Conservation (phyloP, 1,284 basidiomycete species). For the Tetrapyrgos nigripes region DNA sequence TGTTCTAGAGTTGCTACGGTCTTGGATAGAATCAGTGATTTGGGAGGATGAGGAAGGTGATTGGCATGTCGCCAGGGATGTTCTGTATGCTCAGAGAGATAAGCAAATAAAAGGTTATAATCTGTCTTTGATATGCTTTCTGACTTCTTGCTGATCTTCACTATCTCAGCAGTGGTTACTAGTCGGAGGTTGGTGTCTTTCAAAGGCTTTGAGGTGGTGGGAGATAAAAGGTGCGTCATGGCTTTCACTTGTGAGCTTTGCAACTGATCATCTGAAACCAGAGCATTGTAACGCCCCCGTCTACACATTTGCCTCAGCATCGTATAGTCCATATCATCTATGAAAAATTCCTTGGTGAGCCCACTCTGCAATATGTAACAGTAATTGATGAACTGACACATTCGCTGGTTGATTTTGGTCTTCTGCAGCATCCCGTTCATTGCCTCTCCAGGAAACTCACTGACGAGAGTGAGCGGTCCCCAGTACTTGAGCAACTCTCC, state of each 20-base stretch:
- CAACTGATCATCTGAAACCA: background rate
- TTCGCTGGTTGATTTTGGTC: slow-evolving; percentile 11
- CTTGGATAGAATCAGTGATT: too few relatives aligned
- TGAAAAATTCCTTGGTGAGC: background rate
- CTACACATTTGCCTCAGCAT: slow-evolving; percentile 15
- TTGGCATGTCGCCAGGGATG: too few relatives aligned
- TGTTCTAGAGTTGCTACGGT: too few relatives aligned
- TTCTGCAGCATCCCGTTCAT: slow-evolving; percentile 21
- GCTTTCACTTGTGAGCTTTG: background rate
- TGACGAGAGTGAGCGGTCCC: slow-evolving; percentile 9
- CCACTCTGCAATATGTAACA: background rate
- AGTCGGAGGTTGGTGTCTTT: background rate
- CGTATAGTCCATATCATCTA: slow-evolving; percentile 17
- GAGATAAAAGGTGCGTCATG: background rate
- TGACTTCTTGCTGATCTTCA: too few relatives aligned
- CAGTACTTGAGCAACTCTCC: too few relatives aligned
- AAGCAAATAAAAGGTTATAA: too few relatives aligned
- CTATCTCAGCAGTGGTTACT: background rate
- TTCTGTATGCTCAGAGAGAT: slow-evolving; percentile 13
- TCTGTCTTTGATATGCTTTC: too few relatives aligned
- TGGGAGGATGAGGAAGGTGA: too few relatives aligned
- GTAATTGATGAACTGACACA: slow-evolving; percentile 7
- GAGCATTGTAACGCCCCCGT: slow-evolving; percentile 2
- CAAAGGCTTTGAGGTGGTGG: too few relatives aligned
- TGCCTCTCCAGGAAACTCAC: slow-evolving; percentile 18